Evolutionary conservation across 805 yeast species (phyloP).

Genomic region (Saccharomycopsis fibuligera): DNA sequence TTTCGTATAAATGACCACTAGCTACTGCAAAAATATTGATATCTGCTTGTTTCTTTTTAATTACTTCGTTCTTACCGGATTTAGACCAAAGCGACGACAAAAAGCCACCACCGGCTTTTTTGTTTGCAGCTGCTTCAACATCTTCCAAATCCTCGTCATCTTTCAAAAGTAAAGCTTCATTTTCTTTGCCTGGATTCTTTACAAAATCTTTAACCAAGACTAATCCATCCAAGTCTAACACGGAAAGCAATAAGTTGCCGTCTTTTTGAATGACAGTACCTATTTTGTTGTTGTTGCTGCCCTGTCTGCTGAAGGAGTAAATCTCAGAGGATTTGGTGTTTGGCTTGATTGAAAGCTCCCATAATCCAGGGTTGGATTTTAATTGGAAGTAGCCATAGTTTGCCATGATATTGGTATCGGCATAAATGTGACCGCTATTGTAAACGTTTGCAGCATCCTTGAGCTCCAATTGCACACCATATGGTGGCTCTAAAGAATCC

Average conservation of each 20-base stretch:
- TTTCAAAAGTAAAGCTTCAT: slow-evolving; percentile 6
- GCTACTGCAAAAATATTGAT: slow-evolving; percentile 79
- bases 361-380: slow-evolving; percentile 64
- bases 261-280: slow-evolving; percentile 7
- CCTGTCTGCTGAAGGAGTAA: slow-evolving; percentile 23
- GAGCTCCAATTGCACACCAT: slow-evolving; percentile 41
- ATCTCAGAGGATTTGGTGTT: slow-evolving; percentile 37
- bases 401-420: slow-evolving; percentile 69
- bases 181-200: slow-evolving; percentile 36
- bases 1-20: slow-evolving; percentile 73
- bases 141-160: slow-evolving; percentile 8
- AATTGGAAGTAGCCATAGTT: slow-evolving; percentile 82
- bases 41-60: slow-evolving; percentile 40
- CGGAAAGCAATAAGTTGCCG: slow-evolving; percentile 27
- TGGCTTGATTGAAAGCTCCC: slow-evolving; percentile 44
- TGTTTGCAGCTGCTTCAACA: slow-evolving; percentile 9
- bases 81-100: slow-evolving; percentile 20
- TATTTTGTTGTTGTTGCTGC: background rate
- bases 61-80: background rate
- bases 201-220: slow-evolving; percentile 40
- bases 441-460: background rate
- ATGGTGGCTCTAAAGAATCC: slow-evolving; percentile 36
- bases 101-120: slow-evolving; percentile 19
- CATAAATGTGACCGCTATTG: slow-evolving; percentile 21
- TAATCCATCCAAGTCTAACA: slow-evolving; percentile 41